Evolutionary conservation across 1,284 basidiomycete species (phyloP).

Genomic region (Spongispora temasekensis): DNA sequence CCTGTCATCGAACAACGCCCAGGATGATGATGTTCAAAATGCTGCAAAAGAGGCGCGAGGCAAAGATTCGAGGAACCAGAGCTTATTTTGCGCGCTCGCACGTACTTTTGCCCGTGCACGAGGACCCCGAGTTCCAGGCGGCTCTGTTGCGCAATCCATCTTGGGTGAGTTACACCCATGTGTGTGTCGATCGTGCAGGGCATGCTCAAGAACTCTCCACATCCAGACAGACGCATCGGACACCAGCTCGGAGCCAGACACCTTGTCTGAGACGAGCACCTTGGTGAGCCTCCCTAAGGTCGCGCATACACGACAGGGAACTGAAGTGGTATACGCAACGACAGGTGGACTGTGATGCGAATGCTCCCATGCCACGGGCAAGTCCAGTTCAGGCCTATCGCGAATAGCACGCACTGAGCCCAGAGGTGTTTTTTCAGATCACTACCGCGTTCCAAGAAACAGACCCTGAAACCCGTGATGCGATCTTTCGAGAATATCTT

Average conservation of each 20-base stretch:
- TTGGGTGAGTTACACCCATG: no score
- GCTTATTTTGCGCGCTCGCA: no score
- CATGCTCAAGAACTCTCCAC: no score
- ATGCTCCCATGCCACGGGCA: background rate
- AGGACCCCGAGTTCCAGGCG: no score
- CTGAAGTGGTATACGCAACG: no score
- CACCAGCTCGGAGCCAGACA: background rate
- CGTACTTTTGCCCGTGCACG: no score
- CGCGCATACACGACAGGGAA: background rate
- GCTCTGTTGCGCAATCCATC: no score
- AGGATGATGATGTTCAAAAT: no score
- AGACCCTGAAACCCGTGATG: slow-evolving; percentile 1
- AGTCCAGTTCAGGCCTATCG: background rate
- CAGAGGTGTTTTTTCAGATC: slow-evolving; percentile 8
- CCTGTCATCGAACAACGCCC: no score
- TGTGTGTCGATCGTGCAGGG: no score
- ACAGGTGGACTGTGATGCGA: background rate
- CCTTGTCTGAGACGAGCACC: slow-evolving; percentile 16
- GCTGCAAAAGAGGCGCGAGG: no score
- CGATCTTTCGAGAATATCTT: slow-evolving; percentile 14
- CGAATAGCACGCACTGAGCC: background rate
- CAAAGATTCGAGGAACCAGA: no score
- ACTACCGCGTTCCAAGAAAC: slow-evolving; percentile 11
- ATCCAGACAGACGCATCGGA: background rate
- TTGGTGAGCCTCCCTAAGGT: slow-evolving; percentile 4